Conservation (phyloP, 192 early-diverging fungal species). For the Spizellomyces sp. region DNA sequence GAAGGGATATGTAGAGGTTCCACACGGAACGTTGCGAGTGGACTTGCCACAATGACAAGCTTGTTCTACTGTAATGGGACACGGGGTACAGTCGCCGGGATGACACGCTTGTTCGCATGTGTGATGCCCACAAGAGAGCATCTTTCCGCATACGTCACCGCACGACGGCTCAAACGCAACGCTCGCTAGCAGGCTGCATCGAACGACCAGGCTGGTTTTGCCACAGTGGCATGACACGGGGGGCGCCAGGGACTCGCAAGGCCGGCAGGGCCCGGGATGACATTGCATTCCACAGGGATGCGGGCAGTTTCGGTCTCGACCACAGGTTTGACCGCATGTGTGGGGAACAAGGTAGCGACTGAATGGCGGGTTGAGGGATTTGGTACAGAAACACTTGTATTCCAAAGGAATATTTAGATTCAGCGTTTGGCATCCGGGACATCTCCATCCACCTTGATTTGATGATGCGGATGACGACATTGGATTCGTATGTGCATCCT, state of each 20-base stretch:
- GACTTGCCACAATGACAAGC: slow-evolving; percentile 44
- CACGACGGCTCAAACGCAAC: slow-evolving; percentile 70
- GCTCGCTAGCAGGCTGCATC: slow-evolving; percentile 77
- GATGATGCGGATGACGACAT: not conserved
- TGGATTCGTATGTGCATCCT: slow-evolving; percentile 1
- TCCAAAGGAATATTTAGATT: slow-evolving; percentile 67
- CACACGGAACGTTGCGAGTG: slow-evolving; percentile 33
- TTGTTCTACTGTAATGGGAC: slow-evolving; percentile 36
- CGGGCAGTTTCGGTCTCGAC: slow-evolving; percentile 63
- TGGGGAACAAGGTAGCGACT: slow-evolving; percentile 75
- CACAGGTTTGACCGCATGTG: slow-evolving; percentile 82
- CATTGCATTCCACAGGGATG: slow-evolving; percentile 77
- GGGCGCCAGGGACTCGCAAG: slow-evolving; percentile 81
- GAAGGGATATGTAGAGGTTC: slow-evolving; percentile 9
- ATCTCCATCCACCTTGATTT: slow-evolving; percentile 66
- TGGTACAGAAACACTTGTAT: slow-evolving; percentile 90
- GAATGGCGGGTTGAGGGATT: slow-evolving; percentile 67
- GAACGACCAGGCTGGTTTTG: slow-evolving; percentile 60
- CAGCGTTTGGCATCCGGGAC: slow-evolving; percentile 88
- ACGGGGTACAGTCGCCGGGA: slow-evolving; percentile 73
- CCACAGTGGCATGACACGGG: slow-evolving; percentile 84
- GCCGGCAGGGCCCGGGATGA: slow-evolving; percentile 94
- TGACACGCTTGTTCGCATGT: slow-evolving; percentile 78
- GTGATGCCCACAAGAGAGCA: slow-evolving; percentile 82
- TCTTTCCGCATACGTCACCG: slow-evolving; percentile 68